Base-by-base conservation (phyloP, 345 rosid genomes). In the Hibiscus tridactylites region DNA sequence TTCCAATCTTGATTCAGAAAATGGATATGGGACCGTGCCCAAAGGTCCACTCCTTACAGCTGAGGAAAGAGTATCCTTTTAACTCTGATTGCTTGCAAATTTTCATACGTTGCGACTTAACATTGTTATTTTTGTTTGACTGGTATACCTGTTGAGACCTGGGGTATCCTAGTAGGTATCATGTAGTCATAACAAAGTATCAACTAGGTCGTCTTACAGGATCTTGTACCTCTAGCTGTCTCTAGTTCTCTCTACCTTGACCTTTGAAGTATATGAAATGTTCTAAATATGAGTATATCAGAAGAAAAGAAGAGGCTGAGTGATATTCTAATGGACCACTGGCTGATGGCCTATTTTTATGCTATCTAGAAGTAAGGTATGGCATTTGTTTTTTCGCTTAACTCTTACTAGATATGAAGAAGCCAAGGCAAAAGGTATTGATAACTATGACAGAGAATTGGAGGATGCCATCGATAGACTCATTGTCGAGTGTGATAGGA, bases 11-110 rank as follows among this genome's bases (percentile, higher is more conserved):
- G 26, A 77, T 60, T 24, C 88, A 96, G 98, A 96, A 96, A 89
- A 96, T 96, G 99, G 99, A 96, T 78, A 92, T 96, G 99, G 99
- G 99, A 47, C 98, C 99, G 3, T 96, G 99, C 81, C 96, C 99
- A 26, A 96, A 96, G 82, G 97, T 92, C 71, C 99, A 96, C 82
- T 96, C 99, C 37, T 81, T 90, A 81, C 97, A 88, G 83, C 90
- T 96, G 77, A 83, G 99, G 77, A 92, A 92, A 88, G 98, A 92
- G 97, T 91, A 94, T 87, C 95, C 90, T 83, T 83, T 74, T 65
- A 66, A 42, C 9, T 42, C 37, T 28, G 28, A 39, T 16, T 58
- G 57, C 39, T 49, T 4, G 13, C 57, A 4, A 26, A 16, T 49
- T 8, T 19, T 67, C 6, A 24, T 49, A 0, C 6, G 0, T 50